Evolutionary conservation across 495 filamentous ascomycete species (phyloP).

Genomic region (Lindgomyces ingoldianus): DNA sequence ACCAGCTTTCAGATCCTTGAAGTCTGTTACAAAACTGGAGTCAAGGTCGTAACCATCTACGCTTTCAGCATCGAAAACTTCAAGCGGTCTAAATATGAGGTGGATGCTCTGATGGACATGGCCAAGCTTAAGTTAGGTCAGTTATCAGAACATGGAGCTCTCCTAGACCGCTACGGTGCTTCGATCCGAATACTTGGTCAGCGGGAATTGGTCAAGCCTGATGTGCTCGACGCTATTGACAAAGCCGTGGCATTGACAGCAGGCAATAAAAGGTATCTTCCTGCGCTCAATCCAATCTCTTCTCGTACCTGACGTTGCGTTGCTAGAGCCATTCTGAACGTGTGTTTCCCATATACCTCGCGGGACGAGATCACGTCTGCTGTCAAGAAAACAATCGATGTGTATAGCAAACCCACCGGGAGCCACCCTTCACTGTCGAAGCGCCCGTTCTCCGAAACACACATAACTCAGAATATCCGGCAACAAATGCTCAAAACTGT

Average conservation of each 20-base stretch:
- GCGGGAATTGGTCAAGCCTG: slow-evolving; percentile 73
- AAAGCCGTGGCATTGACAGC: slow-evolving; percentile 78
- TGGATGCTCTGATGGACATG: slow-evolving; percentile 96
- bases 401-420: slow-evolving; percentile 65
- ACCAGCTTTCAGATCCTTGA: slow-evolving; percentile 70
- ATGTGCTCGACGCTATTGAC: slow-evolving; percentile 86
- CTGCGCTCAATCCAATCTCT: slow-evolving; percentile 6
- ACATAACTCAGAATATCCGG: slow-evolving; percentile 82
- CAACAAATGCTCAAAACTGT: slow-evolving; percentile 51
- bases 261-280: slow-evolving; percentile 68
- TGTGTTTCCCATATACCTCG: slow-evolving; percentile 97
- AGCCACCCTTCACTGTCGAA: slow-evolving; percentile 51
- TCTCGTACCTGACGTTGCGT: background rate
- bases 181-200: slow-evolving; percentile 81
- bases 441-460: slow-evolving; percentile 78
- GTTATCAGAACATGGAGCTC: slow-evolving; percentile 86
- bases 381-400: slow-evolving; percentile 78
- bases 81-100: slow-evolving; percentile 96
- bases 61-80: slow-evolving; percentile 99
- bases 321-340: slow-evolving; percentile 75
- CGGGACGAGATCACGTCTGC: slow-evolving; percentile 95
- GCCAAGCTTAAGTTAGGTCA: slow-evolving; percentile 91
- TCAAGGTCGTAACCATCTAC: slow-evolving; percentile 94
- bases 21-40: slow-evolving; percentile 94
- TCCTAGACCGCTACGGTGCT: slow-evolving; percentile 91